Percentiles rank a stretch among this genome's conserved stretches.
These are phyloP conservation scores for Hyaloscypha hepaticicola DNA, from an alignment of 495 filamentous ascomycete species.

Conservation along the genomic window DNA sequence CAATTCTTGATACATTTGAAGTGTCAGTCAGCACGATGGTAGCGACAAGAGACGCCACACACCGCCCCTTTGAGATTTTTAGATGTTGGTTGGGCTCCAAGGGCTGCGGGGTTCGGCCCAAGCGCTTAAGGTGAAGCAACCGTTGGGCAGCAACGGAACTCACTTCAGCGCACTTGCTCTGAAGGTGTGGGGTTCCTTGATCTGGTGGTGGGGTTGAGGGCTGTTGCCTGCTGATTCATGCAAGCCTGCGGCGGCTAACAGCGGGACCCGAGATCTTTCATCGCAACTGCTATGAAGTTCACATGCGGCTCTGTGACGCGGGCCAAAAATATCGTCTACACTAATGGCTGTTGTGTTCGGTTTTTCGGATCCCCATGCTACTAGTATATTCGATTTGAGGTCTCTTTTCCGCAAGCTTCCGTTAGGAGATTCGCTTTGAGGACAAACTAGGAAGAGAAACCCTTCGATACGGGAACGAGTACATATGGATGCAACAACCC, in stretches of 20 bases:
- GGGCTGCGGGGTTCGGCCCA: neutral
- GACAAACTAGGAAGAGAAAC: neutral
- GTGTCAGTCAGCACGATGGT: neutral
- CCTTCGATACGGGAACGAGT: neutral
- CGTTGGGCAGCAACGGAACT: neutral
- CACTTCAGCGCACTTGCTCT: neutral
- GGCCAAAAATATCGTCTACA: neutral
- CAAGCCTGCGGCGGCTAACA: neutral
- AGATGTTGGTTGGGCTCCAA: neutral
- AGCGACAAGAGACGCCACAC: neutral
- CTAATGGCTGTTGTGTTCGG: neutral
- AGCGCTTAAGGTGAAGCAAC: neutral
- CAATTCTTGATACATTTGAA: neutral
- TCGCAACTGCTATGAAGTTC: neutral
- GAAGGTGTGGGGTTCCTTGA: neutral
- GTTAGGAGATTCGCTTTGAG: neutral
- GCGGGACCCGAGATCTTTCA: neutral
- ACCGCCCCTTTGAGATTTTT: neutral
- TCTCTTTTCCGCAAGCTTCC: neutral
- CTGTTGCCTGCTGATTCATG: neutral
- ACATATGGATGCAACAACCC: neutral
- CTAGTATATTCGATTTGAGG: neutral
- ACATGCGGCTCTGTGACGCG: neutral
- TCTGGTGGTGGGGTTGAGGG: neutral
- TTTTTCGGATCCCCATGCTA: neutral